Percentiles rank a stretch among this genome's conserved stretches.
Conservation (phyloP, 805 yeast genomes). For the Hanseniaspora singularis region DNA sequence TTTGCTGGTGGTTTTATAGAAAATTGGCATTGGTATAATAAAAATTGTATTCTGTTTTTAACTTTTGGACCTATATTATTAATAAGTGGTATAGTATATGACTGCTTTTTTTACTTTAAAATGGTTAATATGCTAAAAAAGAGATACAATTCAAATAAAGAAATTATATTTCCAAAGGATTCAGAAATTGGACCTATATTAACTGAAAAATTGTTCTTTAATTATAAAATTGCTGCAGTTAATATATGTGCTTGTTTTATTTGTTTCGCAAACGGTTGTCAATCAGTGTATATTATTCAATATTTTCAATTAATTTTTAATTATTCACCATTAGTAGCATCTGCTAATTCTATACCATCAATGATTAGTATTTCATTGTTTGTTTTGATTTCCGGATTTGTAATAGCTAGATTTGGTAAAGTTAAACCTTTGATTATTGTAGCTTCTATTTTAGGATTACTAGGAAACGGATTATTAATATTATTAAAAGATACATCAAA, state of each 20-base stretch:
- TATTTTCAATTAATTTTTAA: conserved; percentile 23
- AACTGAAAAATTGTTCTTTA: conserved; percentile 18
- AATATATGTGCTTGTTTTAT: conserved; percentile 20
- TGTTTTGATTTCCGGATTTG: conserved; percentile 23
- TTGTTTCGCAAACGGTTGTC: conserved; percentile 21
- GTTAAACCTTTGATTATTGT: conserved; percentile 30
- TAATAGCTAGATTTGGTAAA: conserved; percentile 27
- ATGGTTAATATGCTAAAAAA: conserved; percentile 7
- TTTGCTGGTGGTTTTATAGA: conserved; percentile 16
- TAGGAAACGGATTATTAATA: conserved; percentile 30
- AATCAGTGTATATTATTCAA: conserved; percentile 22
- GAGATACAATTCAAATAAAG: not conserved
- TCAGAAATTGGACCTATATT: conserved; percentile 17
- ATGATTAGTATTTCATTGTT: conserved; percentile 19
- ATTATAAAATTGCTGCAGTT: conserved; percentile 18
- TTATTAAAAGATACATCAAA: conserved; percentile 27
- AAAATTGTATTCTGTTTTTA: conserved; percentile 2
- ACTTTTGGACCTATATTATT: conserved; percentile 4
- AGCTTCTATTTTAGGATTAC: conserved; percentile 25
- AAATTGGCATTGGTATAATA: conserved; percentile 11
- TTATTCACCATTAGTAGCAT: conserved; percentile 23
- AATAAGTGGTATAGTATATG: not conserved
- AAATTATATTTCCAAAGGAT: not conserved
- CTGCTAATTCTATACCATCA: conserved; percentile 23
- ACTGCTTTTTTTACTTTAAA: conserved; percentile 8